Percentiles rank a stretch among this genome's conserved stretches.
These are phyloP conservation scores for Suhomyces kilbournensis DNA, from an alignment of 805 yeast genomes.

Conservation along the genomic window DNA sequence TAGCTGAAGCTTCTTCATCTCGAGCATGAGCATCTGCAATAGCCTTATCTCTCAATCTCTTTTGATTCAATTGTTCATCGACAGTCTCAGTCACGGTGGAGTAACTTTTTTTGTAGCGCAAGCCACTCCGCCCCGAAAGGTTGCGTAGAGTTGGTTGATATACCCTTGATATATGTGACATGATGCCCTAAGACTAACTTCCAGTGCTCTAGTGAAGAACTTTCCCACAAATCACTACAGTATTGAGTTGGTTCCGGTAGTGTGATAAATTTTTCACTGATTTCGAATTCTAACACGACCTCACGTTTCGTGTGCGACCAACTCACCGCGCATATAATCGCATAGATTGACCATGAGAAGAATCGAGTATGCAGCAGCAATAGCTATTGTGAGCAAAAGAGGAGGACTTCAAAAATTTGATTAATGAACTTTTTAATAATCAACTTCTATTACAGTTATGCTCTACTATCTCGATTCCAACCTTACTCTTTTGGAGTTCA, in stretches of 20 bases:
- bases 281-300: neutral
- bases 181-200: neutral
- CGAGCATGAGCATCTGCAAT: conserved; percentile 42
- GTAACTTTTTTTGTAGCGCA: neutral
- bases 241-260: neutral
- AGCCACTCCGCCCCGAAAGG: neutral
- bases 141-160: neutral
- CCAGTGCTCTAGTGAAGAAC: neutral
- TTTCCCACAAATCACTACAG: neutral
- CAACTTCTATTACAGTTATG: neutral
- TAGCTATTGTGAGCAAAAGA: neutral
- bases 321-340: neutral
- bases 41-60: conserved; percentile 37
- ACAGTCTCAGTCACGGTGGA: neutral
- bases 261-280: neutral
- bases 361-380: neutral
- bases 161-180: neutral
- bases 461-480: neutral
- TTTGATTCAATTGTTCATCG: conserved; percentile 16
- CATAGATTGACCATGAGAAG: neutral
- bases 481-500: neutral
- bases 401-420: neutral
- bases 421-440: neutral
- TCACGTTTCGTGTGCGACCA: neutral
- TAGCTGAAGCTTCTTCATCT: conserved; percentile 39